Evolutionary conservation across 2,329 filamentous ascomycete species (phyloP).

Genomic region (Aspergillus fructus): DNA sequence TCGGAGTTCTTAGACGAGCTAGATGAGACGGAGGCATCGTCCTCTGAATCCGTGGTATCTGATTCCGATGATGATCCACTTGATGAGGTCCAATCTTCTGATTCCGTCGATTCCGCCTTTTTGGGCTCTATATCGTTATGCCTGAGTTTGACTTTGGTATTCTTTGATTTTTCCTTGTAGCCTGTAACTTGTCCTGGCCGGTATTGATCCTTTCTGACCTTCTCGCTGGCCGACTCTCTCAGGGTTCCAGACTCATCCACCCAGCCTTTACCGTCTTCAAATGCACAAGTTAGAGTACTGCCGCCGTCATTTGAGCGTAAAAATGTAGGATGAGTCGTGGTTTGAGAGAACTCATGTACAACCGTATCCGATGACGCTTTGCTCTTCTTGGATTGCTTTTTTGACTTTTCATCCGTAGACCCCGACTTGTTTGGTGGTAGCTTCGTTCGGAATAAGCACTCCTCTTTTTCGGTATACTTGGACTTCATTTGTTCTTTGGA

Average conservation of each 20-base stretch:
- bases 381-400: conserved; percentile 59
- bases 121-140: conserved; percentile 10
- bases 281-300: conserved; percentile 58
- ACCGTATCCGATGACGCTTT: conserved; percentile 63
- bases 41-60: conserved; percentile 25
- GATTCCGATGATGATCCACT: conserved; percentile 33
- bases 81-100: conserved; percentile 38
- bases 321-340: conserved; percentile 78
- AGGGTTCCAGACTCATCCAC: conserved; percentile 75
- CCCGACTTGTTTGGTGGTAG: conserved; percentile 60
- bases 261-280: conserved; percentile 85
- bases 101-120: conserved; percentile 19
- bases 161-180: conserved; percentile 29
- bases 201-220: conserved; percentile 29
- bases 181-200: conserved; percentile 31
- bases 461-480: conserved; percentile 76
- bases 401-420: conserved; percentile 28
- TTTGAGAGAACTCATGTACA: conserved; percentile 88
- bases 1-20: conserved; percentile 26
- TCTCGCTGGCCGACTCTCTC: conserved; percentile 46
- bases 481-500: conserved; percentile 63
- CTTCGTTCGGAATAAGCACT: conserved; percentile 81
- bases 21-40: conserved; percentile 24
- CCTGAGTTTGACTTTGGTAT: conserved; percentile 14
- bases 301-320: conserved; percentile 58